Evolutionary conservation across 352 stramenopile species (phyloP).

Genomic region (Globisporangium acanthophoron): DNA sequence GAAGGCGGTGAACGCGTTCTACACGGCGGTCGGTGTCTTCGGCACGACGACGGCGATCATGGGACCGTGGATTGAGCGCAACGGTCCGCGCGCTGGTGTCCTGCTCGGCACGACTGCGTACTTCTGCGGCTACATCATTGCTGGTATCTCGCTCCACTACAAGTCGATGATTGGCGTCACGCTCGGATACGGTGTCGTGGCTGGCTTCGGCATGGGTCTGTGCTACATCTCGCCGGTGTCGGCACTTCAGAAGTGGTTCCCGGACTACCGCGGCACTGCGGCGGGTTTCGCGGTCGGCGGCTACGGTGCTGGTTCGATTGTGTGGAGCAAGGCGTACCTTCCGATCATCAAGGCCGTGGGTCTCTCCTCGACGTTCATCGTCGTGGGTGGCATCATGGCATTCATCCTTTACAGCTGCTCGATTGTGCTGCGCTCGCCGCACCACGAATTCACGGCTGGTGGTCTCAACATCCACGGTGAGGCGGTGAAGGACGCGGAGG

Average conservation of each 20-base stretch:
- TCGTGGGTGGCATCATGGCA: constrained; percentile 40
- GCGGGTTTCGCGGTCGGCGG: constrained; percentile 63
- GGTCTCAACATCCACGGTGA: constrained; percentile 66
- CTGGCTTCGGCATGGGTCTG: constrained; percentile 56
- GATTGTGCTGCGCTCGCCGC: constrained; percentile 43
- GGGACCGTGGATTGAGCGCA: constrained; percentile 62
- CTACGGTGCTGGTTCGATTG: constrained; percentile 53
- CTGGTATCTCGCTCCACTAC: constrained; percentile 39
- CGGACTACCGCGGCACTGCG: constrained; percentile 61
- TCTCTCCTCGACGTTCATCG: constrained; percentile 38
- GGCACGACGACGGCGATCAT: constrained; percentile 56
- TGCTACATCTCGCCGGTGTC: constrained; percentile 77
- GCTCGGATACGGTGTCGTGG: constrained; percentile 62
- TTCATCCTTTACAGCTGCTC: constrained; percentile 35
- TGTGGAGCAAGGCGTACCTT: constrained; percentile 69
- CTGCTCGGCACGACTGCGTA: constrained; percentile 47
- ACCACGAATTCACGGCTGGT: constrained; percentile 33
- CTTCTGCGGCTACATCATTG: constrained; percentile 43
- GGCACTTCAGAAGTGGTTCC: constrained; percentile 77
- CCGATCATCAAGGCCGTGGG: constrained; percentile 45
- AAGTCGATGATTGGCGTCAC: constrained; percentile 46
- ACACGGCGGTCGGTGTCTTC: constrained; percentile 63
- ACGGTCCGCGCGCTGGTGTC: constrained; percentile 44
- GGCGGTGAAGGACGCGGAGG: constrained; percentile 26
- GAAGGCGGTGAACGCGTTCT: constrained; percentile 69